Conservation (phyloP, 257 asterid species). For the Fraxinus cuspidata region DNA sequence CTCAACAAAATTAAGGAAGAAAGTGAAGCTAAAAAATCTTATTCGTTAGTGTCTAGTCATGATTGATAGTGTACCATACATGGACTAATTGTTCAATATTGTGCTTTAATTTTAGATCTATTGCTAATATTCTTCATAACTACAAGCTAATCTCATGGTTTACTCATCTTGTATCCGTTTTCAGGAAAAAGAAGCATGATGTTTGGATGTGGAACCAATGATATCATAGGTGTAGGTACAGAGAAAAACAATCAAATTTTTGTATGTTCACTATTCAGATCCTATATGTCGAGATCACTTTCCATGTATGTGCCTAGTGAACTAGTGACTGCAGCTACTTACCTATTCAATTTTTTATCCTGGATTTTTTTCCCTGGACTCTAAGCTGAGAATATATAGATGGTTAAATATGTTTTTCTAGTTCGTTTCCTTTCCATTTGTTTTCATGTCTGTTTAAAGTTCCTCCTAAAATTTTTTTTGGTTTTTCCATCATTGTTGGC, state of each 20-base stretch:
- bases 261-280: conserved; percentile 26
- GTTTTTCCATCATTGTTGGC: not conserved
- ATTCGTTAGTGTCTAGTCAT: not conserved
- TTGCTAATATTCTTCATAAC: conserved; percentile 1
- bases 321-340: conserved; percentile 25
- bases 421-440: not conserved
- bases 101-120: not conserved
- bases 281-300: conserved; percentile 21
- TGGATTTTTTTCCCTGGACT: not conserved
- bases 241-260: conserved; percentile 24
- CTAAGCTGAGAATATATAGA: conserved; percentile 14
- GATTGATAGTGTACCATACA: not conserved
- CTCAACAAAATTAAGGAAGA: not conserved
- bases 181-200: conserved; percentile 40
- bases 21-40: not conserved
- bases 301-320: conserved; percentile 20
- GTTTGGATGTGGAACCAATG: conserved; percentile 20
- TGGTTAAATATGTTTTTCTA: not conserved
- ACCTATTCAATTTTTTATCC: not conserved
- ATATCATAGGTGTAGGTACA: conserved; percentile 5
- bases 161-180: conserved; percentile 24
- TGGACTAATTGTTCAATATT: not conserved
- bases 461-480: not conserved
- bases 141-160: not conserved
- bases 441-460: not conserved